Evolutionary conservation across 257 asterid species (phyloP).

Genomic region (Handroanthus guayacan): DNA sequence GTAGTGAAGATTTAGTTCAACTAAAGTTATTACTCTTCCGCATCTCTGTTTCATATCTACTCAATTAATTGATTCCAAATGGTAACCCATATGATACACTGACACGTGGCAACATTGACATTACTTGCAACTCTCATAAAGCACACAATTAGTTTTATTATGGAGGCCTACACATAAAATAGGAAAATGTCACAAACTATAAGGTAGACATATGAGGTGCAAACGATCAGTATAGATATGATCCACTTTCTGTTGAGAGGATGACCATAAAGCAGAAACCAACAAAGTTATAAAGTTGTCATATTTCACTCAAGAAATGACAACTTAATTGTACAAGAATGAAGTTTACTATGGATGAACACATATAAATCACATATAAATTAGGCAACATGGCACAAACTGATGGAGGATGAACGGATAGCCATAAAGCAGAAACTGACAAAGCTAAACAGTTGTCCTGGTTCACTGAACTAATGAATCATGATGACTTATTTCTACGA

Average conservation of each 20-base stretch:
- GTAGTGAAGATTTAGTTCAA: not conserved
- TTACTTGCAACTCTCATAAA: not conserved
- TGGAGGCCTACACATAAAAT: not conserved
- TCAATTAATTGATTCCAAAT: not conserved
- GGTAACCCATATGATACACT: not conserved
- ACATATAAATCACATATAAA: too few relatives aligned
- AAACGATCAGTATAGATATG: too few relatives aligned
- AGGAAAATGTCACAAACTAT: not conserved
- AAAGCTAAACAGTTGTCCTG: not conserved
- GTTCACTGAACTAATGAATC: not conserved
- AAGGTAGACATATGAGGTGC: not conserved
- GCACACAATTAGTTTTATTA: not conserved
- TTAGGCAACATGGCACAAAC: too few relatives aligned
- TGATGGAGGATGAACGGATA: not conserved
- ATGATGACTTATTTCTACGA: not conserved
- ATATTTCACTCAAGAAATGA: not conserved
- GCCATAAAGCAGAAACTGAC: conserved; percentile 15
- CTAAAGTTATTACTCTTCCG: not conserved
- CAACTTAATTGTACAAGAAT: not conserved
- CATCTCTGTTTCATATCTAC: not conserved
- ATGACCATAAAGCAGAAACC: not conserved
- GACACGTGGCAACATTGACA: not conserved
- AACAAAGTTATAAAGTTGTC: conserved; percentile 9
- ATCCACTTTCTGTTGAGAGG: not conserved
- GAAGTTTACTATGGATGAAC: too few relatives aligned